phyloP scores from a whole-genome alignment of 1,284 basidiomycete species.

The Apiotrichum brassicae region DNA sequence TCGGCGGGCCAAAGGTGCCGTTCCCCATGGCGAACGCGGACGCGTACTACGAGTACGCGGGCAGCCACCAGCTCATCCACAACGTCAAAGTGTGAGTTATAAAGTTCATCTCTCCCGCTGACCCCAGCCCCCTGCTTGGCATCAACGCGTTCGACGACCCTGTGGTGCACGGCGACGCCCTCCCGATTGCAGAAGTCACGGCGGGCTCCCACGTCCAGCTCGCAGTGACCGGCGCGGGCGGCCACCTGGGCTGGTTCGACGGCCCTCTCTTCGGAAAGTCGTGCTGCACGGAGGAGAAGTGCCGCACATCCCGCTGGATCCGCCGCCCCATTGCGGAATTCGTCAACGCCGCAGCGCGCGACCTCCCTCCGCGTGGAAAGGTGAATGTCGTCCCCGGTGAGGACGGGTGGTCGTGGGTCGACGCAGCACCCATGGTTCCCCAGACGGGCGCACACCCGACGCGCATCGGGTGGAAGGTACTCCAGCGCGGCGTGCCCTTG shows the following conservation, averaged over 20 bases:
- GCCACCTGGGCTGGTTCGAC: conserved; percentile 94
- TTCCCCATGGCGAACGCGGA: conserved; percentile 72
- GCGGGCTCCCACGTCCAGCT: conserved; percentile 63
- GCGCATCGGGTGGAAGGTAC: conserved; percentile 12
- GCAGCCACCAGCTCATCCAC: conserved; percentile 33
- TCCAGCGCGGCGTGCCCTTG: neutral
- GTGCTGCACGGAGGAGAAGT: conserved; percentile 15
- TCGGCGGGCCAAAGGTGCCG: conserved; percentile 62
- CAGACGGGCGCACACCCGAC: conserved; percentile 10
- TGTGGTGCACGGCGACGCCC: conserved; percentile 55
- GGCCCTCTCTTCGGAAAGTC: conserved; percentile 30
- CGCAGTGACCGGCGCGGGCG: conserved; percentile 70
- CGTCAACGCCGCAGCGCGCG: conserved; percentile 26
- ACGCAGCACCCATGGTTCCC: neutral
- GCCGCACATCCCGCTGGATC: conserved; percentile 33
- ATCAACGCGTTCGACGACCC: conserved; percentile 91
- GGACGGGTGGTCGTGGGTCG: conserved; percentile 9
- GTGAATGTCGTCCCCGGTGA: neutral
- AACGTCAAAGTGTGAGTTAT: conserved; percentile 38
- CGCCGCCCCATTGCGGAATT: conserved; percentile 40
- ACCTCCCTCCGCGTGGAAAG: conserved; percentile 3
- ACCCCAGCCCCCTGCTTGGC: conserved; percentile 55
- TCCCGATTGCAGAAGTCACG: conserved; percentile 54
- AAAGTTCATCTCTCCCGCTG: neutral
- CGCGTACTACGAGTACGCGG: conserved; percentile 75